These are phyloP conservation scores for Prunus campanulata DNA, from an alignment of 306 rosid species.

Conservation along the genomic window DNA sequence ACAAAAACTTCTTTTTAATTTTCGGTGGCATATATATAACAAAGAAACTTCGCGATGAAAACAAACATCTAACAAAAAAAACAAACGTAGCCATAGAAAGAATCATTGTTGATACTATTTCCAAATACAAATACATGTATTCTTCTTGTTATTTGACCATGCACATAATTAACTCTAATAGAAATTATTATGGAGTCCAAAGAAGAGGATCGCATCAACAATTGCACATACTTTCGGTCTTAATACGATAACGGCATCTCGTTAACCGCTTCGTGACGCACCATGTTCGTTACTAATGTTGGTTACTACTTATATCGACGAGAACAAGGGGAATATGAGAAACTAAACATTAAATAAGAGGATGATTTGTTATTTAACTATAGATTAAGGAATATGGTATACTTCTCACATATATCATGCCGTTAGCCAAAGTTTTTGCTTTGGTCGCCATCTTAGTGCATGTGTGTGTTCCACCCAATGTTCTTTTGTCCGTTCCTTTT, in stretches of 20 bases:
- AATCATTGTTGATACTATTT: not conserved
- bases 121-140: not conserved
- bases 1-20: not conserved
- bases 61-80: not conserved
- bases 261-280: not conserved
- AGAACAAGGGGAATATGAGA: not conserved
- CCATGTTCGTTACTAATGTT: not conserved
- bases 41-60: not conserved
- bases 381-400: not conserved
- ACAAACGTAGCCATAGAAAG: not conserved
- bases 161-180: not conserved
- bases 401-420: not conserved
- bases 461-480: conserved; percentile 7
- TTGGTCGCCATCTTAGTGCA: conserved; percentile 6
- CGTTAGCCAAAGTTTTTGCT: not conserved
- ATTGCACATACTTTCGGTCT: not conserved
- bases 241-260: not conserved
- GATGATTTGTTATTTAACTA: too few species aligned
- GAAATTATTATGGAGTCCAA: not conserved
- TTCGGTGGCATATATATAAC: not conserved
- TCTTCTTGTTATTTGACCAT: not conserved
- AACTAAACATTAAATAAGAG: too few species aligned
- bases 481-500: conserved; percentile 3
- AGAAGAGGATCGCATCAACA: not conserved
- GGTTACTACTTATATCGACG: not conserved